Base-by-base conservation (phyloP, 1,139 yeast species). In the Arxiozyma slooffiae region DNA sequence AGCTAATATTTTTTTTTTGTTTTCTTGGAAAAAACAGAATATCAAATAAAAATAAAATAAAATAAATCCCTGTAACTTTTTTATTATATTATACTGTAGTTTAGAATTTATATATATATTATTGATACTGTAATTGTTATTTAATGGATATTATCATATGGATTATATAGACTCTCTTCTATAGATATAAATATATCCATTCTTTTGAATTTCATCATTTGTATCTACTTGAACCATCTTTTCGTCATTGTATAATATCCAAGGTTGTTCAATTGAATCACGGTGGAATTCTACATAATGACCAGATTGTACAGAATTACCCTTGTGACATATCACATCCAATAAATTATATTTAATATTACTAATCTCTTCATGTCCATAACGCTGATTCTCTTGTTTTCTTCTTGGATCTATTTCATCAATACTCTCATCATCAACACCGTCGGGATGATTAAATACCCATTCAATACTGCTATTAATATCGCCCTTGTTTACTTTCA, bases 231-330 rank as follows among this genome's bases (percentile, higher is more conserved):
- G 69, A 8, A 87, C 95, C 14, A 92, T 96, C 67, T 89, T 90
- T 62, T 92, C 99, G 65, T 92, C 99, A 61, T 92, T 92, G 71
- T 82, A 92, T 53, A 92, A 71, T 0, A 85, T 83, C 97, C 97
- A 90, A 44, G 68, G 67, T 5, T 73, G 73, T 1, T 74, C 67
- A 0, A 64, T 51, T 36, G 63, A 58, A 56, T 78, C 78, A 50
- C 72, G 73, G 45, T 89, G 74, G 61, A 85, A 92, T 0, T 85
- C 90, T 41, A 94, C 97, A 65, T 92, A 92, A 67, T 92, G 99
- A 0, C 98, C 98, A 0, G 97, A 88, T 55, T 92, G 97, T 1
- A 92, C 87, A 20, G 96, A 87, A 0, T 84, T 76, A 11, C 99
- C 99, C 66, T 92, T 92, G 67, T 92, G 99, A 63, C 97, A 90